Evolutionary conservation across 768 basidiomycete genomes (phyloP).

Genomic region (Brasilioporus rufonigricans): DNA sequence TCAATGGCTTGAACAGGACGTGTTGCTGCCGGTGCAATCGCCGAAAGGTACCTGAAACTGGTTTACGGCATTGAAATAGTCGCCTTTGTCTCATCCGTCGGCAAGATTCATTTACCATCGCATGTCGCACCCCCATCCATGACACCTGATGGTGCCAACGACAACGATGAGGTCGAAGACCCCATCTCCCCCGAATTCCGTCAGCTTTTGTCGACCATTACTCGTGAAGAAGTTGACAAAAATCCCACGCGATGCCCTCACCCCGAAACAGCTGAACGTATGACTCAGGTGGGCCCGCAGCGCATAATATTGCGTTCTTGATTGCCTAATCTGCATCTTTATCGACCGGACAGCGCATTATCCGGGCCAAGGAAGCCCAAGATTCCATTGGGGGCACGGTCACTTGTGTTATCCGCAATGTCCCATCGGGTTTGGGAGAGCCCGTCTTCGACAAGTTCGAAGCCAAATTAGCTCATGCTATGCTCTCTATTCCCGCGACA

Average conservation of each 20-base stretch:
- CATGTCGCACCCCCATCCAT: slow-evolving; percentile 41
- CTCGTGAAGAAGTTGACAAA: slow-evolving; percentile 86
- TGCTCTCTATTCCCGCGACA: slow-evolving; percentile 98
- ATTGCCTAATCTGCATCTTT: slow-evolving; percentile 36
- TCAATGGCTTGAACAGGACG: slow-evolving; percentile 53
- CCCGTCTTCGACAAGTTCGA: slow-evolving; percentile 99
- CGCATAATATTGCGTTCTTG: not conserved
- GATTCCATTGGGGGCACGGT: slow-evolving; percentile 99
- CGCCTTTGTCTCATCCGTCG: slow-evolving; percentile 95
- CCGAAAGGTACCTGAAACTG: slow-evolving; percentile 88
- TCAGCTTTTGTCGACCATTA: slow-evolving; percentile 71
- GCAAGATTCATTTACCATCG: slow-evolving; percentile 82
- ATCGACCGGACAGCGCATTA: slow-evolving; percentile 64
- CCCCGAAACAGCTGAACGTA: slow-evolving; percentile 79
- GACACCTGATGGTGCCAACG: slow-evolving; percentile 47
- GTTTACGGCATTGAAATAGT: slow-evolving; percentile 93
- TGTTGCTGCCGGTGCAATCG: slow-evolving; percentile 97
- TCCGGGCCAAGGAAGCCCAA: slow-evolving; percentile 83
- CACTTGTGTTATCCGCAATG: slow-evolving; percentile 91
- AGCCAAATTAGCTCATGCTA: slow-evolving; percentile 92
- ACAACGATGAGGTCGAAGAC: slow-evolving; percentile 64
- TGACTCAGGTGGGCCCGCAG: slow-evolving; percentile 66
- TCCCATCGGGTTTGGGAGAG: slow-evolving; percentile 91
- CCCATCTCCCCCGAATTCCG: slow-evolving; percentile 82
- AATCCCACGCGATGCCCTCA: slow-evolving; percentile 90